Percentiles rank a stretch among this genome's conserved stretches.
Conservation (phyloP, 768 basidiomycete genomes). For the Trametes meyenii region DNA sequence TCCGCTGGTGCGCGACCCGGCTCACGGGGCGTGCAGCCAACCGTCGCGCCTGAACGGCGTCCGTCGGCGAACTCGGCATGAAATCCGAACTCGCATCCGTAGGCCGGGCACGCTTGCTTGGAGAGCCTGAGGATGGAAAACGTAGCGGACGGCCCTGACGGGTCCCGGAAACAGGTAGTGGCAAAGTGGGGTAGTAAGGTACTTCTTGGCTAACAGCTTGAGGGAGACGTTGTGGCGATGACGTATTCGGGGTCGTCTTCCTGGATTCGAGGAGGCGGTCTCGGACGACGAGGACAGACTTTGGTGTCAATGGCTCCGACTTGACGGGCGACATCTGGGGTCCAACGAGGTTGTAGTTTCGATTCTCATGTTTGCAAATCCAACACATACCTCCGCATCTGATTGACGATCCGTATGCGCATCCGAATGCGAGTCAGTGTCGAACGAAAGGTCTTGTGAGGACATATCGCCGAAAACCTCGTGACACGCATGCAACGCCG, state of each 20-base stretch:
- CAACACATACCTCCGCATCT: not conserved
- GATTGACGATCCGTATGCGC: not conserved
- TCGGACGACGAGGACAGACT: not conserved
- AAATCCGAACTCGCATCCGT: not conserved
- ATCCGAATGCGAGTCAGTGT: slow-evolving; percentile 17
- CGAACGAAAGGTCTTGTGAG: slow-evolving; percentile 45
- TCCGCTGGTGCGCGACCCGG: slow-evolving; percentile 11
- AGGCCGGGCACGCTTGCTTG: not conserved
- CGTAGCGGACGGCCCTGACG: too few relatives aligned
- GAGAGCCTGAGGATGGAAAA: too few relatives aligned
- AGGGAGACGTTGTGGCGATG: not conserved
- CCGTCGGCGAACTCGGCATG: slow-evolving; percentile 16
- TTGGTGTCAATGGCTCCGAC: not conserved
- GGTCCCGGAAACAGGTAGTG: too few relatives aligned
- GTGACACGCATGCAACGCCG: slow-evolving; percentile 48
- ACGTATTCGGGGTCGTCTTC: not conserved
- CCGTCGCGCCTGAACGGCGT: slow-evolving; percentile 2
- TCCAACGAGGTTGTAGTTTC: too few relatives aligned
- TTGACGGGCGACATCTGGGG: not conserved
- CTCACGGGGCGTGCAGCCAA: not conserved
- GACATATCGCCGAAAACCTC: slow-evolving; percentile 51
- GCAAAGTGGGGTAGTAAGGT: not conserved
- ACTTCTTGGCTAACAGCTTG: not conserved
- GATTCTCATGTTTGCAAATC: not conserved
- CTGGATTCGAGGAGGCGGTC: not conserved